A percentile compares a stretch with the other conserved stretches of the same genome.
phyloP scores from a whole-genome alignment of 495 filamentous ascomycete species.

The Penicillium steckii region DNA sequence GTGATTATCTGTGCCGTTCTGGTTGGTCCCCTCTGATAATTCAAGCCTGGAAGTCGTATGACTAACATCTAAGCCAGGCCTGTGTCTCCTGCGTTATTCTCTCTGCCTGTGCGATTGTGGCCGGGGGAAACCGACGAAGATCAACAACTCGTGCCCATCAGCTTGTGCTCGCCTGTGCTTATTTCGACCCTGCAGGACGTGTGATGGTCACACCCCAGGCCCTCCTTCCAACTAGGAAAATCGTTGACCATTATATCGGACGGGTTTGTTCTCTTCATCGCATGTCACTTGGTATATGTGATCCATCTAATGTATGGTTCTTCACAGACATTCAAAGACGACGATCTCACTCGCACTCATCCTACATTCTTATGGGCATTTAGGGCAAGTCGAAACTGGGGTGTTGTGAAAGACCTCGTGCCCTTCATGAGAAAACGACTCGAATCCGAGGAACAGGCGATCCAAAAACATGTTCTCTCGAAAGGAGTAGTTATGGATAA shows the following conservation, averaged over 20 bases:
- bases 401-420: constrained; percentile 61
- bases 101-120: constrained; percentile 54
- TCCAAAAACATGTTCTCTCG: constrained; percentile 40
- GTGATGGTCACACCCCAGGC: constrained; percentile 80
- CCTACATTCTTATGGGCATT: constrained; percentile 87
- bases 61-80: constrained; percentile 41
- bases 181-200: constrained; percentile 72
- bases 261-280: constrained; percentile 40
- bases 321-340: constrained; percentile 60
- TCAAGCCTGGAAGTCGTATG: no score
- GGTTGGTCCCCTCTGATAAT: constrained; percentile 39
- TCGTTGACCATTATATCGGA: constrained; percentile 76
- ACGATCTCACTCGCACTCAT: constrained; percentile 73
- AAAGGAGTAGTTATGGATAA: constrained; percentile 34
- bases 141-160: constrained; percentile 69
- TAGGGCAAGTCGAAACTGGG: constrained; percentile 75
- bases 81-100: constrained; percentile 59
- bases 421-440: constrained; percentile 66
- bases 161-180: constrained; percentile 71
- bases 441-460: constrained; percentile 30
- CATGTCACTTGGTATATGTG: not conserved
- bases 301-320: not conserved
- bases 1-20: constrained; percentile 65
- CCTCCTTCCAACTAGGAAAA: constrained; percentile 73
- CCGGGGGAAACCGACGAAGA: constrained; percentile 52